Evolutionary conservation across 306 rosid genomes (phyloP), one percentile per base, ranked within the genome.

Genomic region (Medicago lupulina): DNA sequence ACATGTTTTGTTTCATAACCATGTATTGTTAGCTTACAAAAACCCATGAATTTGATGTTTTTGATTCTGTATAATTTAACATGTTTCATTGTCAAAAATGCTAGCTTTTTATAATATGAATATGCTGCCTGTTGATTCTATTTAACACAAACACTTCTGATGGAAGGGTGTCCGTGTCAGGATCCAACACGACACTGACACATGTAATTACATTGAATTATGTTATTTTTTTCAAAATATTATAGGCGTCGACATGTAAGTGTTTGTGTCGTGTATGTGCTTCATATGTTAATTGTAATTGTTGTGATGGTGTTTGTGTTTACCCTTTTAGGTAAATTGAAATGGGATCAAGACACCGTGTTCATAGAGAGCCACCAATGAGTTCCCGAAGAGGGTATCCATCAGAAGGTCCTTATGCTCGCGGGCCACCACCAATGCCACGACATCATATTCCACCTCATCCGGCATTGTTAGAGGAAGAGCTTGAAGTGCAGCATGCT

Each of bases 391-490:
- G 93, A 67, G 95, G 91, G 13, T 89, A 87, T 78, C 91, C 84
- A 5, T 69, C 84, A 2, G 98, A 93, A 17, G 91, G 86, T 15
- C 93, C 89, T 39, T 89, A 80, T 23, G 71, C 78, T 14, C 91
- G 92, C 1, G 88, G 80, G 9, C 96, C 88, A 47, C 90, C 88
- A 47, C 90, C 88, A 8, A 63, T 89, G 79, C 88, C 88, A 0
- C 92, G 90, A 6, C 82, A 86, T 0, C 87, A 66, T 23, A 53
- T 83, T 55, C 85, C 76, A 68, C 93, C 95, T 66, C 96, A 90
- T 65, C 96, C 96, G 1, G 87, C 88, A 34, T n/a, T 93, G 21
- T 69, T 93, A 87, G 95, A 93, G 86, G 96, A 93, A 57, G 96
- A 93, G 46, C 88, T 90, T 59, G 96, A 90, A 72, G 67, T 89